Evolutionary conservation across 192 early-diverging fungal genomes (phyloP).

Genomic region (Obelidium mucronatum): DNA sequence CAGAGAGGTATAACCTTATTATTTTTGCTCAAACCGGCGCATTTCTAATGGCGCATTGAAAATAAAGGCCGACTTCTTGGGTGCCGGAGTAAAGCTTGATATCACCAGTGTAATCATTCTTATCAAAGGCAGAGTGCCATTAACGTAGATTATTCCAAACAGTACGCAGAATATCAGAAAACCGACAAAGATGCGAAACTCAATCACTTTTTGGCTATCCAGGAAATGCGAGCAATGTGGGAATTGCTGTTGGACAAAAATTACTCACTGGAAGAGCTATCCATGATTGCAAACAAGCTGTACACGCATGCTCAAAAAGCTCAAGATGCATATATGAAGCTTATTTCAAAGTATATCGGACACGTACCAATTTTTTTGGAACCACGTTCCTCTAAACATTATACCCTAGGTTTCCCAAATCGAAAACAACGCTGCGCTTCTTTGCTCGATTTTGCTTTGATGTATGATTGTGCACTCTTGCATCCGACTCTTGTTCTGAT

Average conservation of each 20-base stretch:
- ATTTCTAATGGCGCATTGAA: background rate
- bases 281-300: background rate
- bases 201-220: conserved; percentile 16
- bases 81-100: background rate
- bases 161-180: conserved; percentile 14
- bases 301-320: conserved; percentile 8
- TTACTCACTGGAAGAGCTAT: conserved; percentile 12
- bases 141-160: background rate
- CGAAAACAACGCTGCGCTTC: background rate
- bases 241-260: conserved; percentile 2
- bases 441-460: conserved; percentile 28
- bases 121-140: too few species aligned
- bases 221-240: conserved; percentile 23
- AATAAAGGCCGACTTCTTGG: background rate
- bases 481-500: background rate
- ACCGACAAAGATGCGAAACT: conserved; percentile 27
- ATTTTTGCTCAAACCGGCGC: too few species aligned
- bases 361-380: background rate
- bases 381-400: background rate
- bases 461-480: too few species aligned
- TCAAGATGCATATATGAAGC: conserved; percentile 16
- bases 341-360: conserved; percentile 1
- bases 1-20: conserved; percentile 14
- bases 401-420: background rate
- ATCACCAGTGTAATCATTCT: background rate